Conservation (phyloP, 1,284 basidiomycete species). For the Ustilago xerochloae region DNA sequence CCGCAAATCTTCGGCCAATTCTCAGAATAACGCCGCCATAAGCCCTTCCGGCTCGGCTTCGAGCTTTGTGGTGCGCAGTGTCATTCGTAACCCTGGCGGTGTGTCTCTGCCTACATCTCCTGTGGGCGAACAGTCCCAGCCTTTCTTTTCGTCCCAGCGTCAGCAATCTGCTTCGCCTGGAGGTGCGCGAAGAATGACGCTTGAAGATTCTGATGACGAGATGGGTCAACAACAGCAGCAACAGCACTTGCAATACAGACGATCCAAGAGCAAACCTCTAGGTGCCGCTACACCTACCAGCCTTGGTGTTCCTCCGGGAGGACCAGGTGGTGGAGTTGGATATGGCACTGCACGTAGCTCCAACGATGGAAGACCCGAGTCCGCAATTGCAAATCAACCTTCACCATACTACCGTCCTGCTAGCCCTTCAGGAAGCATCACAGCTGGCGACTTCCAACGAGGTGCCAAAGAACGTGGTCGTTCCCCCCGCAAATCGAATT, state of each 20-base stretch:
- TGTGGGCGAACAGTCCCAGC: conserved; percentile 2
- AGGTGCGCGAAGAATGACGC: conserved; percentile 23
- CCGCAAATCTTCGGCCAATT: conserved; percentile 32
- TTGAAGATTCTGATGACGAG: conserved; percentile 46
- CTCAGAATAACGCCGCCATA: conserved; percentile 3
- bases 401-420: conserved; percentile 31
- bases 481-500: conserved; percentile 26
- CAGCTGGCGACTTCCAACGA: conserved; percentile 44
- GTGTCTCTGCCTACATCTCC: conserved; percentile 43
- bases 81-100: conserved; percentile 55
- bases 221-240: conserved; percentile 10
- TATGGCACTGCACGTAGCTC: conserved; percentile 53
- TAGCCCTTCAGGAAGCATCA: conserved; percentile 44
- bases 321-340: conserved; percentile 58
- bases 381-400: neutral
- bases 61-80: conserved; percentile 58
- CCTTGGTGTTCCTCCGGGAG: conserved; percentile 59
- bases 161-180: conserved; percentile 22
- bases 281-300: conserved; percentile 19
- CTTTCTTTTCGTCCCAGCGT: conserved; percentile 3
- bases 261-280: conserved; percentile 45
- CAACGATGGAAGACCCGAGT: conserved; percentile 59
- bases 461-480: conserved; percentile 35
- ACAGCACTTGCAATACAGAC: conserved; percentile 32
- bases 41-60: conserved; percentile 27